Evolutionary conservation across 257 asterid genomes (phyloP).

Genomic region (Solanum medicagineum): DNA sequence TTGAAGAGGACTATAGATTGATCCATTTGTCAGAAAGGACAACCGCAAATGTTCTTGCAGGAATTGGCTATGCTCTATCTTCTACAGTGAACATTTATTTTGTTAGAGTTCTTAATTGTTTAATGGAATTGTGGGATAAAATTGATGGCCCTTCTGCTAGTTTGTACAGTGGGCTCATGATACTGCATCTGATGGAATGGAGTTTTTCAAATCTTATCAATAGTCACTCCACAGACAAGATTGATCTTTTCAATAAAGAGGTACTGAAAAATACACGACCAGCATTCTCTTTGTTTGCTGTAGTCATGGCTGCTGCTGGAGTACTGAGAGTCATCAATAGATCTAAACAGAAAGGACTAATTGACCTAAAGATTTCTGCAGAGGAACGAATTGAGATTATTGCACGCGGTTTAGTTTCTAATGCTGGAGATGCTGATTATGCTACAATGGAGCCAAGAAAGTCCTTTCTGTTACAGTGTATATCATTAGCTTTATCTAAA

Average conservation of each 20-base stretch:
- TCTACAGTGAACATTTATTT: slow-evolving; percentile 34
- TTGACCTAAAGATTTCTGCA: slow-evolving; percentile 30
- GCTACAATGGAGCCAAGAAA: slow-evolving; percentile 11
- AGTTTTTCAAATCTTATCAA: slow-evolving; percentile 43
- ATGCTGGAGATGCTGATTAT: slow-evolving; percentile 10
- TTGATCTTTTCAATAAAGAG: slow-evolving; percentile 30
- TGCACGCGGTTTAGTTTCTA: slow-evolving; percentile 32
- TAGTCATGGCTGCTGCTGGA: slow-evolving; percentile 82
- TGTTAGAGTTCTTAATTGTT: slow-evolving; percentile 31
- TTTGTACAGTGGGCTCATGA: slow-evolving; percentile 59
- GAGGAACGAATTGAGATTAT: slow-evolving; percentile 42
- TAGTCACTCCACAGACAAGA: slow-evolving; percentile 35
- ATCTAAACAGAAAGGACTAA: slow-evolving; percentile 46
- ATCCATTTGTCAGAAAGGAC: slow-evolving; percentile 38
- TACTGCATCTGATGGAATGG: slow-evolving; percentile 86
- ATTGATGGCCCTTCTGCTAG: slow-evolving; percentile 36
- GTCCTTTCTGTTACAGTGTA: slow-evolving; percentile 44
- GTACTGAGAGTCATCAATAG: slow-evolving; percentile 54
- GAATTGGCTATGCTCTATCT: slow-evolving; percentile 73
- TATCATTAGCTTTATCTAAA: slow-evolving; percentile 67
- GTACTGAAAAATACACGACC: slow-evolving; percentile 34
- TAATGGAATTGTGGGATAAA: slow-evolving; percentile 56
- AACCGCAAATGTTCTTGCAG: slow-evolving; percentile 53
- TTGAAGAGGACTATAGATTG: slow-evolving; percentile 36
- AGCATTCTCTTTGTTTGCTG: slow-evolving; percentile 36